These are phyloP conservation scores for Dactylellina drechsleri DNA, from an alignment of 2,329 filamentous ascomycete species.

Conservation along the genomic window DNA sequence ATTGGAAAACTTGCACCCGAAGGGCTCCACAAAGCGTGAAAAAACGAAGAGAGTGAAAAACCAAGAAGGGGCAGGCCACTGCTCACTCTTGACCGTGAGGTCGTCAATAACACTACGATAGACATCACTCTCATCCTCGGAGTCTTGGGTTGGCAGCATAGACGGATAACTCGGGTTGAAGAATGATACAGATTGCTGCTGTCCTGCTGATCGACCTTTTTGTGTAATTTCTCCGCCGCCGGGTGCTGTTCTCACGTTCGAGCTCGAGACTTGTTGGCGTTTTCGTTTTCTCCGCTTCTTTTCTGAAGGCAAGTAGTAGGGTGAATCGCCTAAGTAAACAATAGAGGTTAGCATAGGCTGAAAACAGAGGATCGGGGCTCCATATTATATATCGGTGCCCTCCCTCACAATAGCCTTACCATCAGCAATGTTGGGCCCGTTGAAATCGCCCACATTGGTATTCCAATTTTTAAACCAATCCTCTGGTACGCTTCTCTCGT, in stretches of 20 bases:
- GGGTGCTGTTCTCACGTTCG: constrained; percentile 48
- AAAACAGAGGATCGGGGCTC: constrained; percentile 45
- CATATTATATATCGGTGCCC: constrained; percentile 48
- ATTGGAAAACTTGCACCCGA: constrained; percentile 11
- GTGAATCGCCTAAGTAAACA: constrained; percentile 60
- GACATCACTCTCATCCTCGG: constrained; percentile 69
- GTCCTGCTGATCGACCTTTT: constrained; percentile 12
- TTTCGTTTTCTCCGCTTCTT: constrained; percentile 55
- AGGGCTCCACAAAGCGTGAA: constrained; percentile 1
- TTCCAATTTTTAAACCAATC: constrained; percentile 59
- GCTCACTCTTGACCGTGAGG: constrained; percentile 79
- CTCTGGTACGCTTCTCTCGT: constrained; percentile 55
- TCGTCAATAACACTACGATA: constrained; percentile 87
- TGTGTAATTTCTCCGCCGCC: constrained; percentile 1
- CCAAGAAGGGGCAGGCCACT: constrained; percentile 20
- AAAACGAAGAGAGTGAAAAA: constrained; percentile 12
- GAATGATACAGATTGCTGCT: constrained; percentile 1
- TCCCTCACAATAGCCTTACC: constrained; percentile 51
- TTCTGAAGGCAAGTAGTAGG: constrained; percentile 60
- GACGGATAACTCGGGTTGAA: constrained; percentile 41
- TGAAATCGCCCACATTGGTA: constrained; percentile 57
- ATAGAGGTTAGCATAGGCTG: constrained; percentile 28
- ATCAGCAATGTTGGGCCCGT: constrained; percentile 55
- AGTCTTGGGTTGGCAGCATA: constrained; percentile 45
- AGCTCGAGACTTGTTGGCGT: constrained; percentile 44